Percentiles rank a stretch among this genome's conserved stretches.
These are phyloP conservation scores for Fusarium hostae DNA, from an alignment of 2,329 filamentous ascomycete genomes.

Conservation along the genomic window DNA sequence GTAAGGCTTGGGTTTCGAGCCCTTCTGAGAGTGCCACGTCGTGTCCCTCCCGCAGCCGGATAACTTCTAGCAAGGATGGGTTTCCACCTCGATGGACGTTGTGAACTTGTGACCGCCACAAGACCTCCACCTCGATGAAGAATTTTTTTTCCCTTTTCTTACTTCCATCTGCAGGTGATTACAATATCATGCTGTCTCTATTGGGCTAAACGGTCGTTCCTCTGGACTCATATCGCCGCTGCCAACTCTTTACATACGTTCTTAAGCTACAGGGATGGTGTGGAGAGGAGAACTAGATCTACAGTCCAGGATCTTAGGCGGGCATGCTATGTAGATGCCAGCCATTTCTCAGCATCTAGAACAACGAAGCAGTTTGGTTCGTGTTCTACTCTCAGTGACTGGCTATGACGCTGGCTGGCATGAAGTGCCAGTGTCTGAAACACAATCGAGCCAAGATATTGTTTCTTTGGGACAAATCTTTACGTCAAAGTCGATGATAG, in stretches of 20 bases:
- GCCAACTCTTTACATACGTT: conserved; percentile 18
- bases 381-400: conserved; percentile 1
- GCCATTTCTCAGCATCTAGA: conserved; percentile 11
- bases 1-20: conserved; percentile 31
- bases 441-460: conserved; percentile 8
- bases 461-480: conserved; percentile 10
- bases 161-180: conserved; percentile 19
- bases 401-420: conserved; percentile 2
- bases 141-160: conserved; percentile 30
- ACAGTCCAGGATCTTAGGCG: conserved; percentile 43
- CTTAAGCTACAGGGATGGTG: conserved; percentile 31
- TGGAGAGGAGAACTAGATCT: conserved; percentile 43
- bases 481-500: conserved; percentile 14
- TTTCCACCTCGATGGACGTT: conserved; percentile 44
- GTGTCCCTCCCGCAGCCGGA: conserved; percentile 36
- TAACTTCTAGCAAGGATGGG: conserved; percentile 28
- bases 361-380: conserved; percentile 6
- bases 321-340: background rate
- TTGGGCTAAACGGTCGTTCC: conserved; percentile 10
- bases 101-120: conserved; percentile 38
- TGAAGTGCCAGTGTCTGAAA: conserved; percentile 8
- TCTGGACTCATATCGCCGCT: conserved; percentile 28
- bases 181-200: conserved; percentile 24
- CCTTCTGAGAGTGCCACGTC: conserved; percentile 43
- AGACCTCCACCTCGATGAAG: conserved; percentile 44